phyloP scores from a whole-genome alignment of 2,329 filamentous ascomycete species.

The Curvularia spicifera region DNA sequence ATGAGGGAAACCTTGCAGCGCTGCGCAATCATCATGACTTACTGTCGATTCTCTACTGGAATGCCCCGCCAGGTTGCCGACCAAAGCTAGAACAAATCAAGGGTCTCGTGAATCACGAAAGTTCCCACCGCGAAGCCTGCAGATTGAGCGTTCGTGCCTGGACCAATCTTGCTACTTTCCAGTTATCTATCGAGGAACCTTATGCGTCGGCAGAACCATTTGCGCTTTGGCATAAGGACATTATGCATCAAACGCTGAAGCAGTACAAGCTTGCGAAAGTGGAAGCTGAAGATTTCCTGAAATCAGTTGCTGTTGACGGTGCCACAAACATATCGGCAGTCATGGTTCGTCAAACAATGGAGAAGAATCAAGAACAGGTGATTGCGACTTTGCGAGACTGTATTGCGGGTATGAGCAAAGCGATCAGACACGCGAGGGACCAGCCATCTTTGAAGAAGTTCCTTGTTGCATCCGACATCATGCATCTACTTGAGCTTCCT shows the following conservation, averaged over 20 bases:
- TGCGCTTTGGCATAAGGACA: constrained; percentile 62
- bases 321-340: constrained; percentile 52
- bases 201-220: constrained; percentile 56
- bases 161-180: constrained; percentile 63
- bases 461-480: constrained; percentile 53
- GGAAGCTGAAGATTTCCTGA: constrained; percentile 63
- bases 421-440: constrained; percentile 53
- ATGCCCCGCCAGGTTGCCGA: constrained; percentile 60
- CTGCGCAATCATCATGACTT: constrained; percentile 68
- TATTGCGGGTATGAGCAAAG: constrained; percentile 58
- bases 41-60: constrained; percentile 65
- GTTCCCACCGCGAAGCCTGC: constrained; percentile 65
- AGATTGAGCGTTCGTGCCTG: constrained; percentile 64
- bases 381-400: constrained; percentile 61
- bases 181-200: constrained; percentile 61
- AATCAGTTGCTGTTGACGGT: constrained; percentile 46
- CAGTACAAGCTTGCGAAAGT: constrained; percentile 63
- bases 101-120: constrained; percentile 62
- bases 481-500: constrained; percentile 59
- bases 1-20: constrained; percentile 61
- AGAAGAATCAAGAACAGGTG: constrained; percentile 64
- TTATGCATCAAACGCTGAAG: constrained; percentile 58
- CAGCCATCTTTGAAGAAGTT: constrained; percentile 53
- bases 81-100: constrained; percentile 60
- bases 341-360: constrained; percentile 60